A percentile compares a stretch with the other conserved stretches of the same genome.
These are phyloP conservation scores for Coemansia sp. DNA, from an alignment of 192 early-diverging fungal genomes.

Conservation along the genomic window DNA sequence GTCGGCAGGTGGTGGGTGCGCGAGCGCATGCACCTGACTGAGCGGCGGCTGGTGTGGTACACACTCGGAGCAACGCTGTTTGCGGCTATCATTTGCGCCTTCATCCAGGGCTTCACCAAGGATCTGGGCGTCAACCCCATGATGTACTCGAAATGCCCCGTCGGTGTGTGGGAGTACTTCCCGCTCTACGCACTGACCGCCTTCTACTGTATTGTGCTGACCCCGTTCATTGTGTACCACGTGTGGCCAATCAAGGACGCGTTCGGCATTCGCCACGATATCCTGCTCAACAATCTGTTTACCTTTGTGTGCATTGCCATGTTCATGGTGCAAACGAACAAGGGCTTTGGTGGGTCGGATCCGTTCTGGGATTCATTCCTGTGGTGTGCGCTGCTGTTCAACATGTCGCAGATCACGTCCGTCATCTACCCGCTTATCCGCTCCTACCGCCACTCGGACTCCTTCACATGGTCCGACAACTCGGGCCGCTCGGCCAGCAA, in stretches of 20 bases:
- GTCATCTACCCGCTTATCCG: conserved; percentile 48
- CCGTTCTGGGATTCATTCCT: conserved; percentile 55
- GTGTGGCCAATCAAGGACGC: conserved; percentile 55
- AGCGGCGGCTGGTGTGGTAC: conserved; percentile 50
- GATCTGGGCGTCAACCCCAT: conserved; percentile 47
- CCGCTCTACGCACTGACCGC: conserved; percentile 48
- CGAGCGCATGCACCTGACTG: conserved; percentile 47
- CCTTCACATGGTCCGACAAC: conserved; percentile 46
- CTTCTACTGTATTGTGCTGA: conserved; percentile 44
- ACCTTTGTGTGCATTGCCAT: conserved; percentile 52
- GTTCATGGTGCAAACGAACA: conserved; percentile 54
- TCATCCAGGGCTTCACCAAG: conserved; percentile 50
- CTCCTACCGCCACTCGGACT: conserved; percentile 50
- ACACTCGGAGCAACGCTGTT: conserved; percentile 36
- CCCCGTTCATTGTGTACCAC: conserved; percentile 50
- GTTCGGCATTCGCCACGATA: conserved; percentile 52
- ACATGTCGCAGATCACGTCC: conserved; percentile 54
- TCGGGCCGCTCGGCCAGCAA: conserved; percentile 34
- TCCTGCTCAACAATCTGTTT: conserved; percentile 51
- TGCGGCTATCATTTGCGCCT: conserved; percentile 34
- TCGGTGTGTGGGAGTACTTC: conserved; percentile 56
- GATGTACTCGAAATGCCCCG: conserved; percentile 44
- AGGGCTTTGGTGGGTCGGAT: conserved; percentile 41
- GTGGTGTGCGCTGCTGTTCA: conserved; percentile 50
- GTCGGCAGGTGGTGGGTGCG: conserved; percentile 36